Conservation (phyloP, 2,329 filamentous ascomycete genomes). For the Didymella pomorum region DNA sequence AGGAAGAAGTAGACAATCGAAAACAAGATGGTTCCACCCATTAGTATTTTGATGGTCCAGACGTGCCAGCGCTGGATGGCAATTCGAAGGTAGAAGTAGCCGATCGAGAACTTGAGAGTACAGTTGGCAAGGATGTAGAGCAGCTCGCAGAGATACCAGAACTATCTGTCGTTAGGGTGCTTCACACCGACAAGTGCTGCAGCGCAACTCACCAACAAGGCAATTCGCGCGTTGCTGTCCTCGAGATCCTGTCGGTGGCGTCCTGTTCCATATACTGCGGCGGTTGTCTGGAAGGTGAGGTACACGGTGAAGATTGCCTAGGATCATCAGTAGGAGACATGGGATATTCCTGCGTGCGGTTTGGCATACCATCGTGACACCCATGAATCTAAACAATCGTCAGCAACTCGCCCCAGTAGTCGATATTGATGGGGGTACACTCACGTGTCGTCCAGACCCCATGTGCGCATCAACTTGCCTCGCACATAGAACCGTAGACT, state of each 20-base stretch:
- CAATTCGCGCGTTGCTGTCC: conserved; percentile 39
- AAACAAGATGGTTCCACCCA: conserved; percentile 56
- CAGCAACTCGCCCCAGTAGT: background rate
- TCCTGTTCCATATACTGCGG: conserved; percentile 52
- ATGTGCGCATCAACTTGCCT: conserved; percentile 42
- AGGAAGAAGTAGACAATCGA: conserved; percentile 61
- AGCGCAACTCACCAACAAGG: conserved; percentile 35
- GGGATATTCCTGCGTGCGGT: background rate
- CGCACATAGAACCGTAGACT: conserved; percentile 49
- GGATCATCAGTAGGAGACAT: background rate
- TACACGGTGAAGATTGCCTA: conserved; percentile 53
- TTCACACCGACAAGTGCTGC: background rate
- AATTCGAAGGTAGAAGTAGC: conserved; percentile 62
- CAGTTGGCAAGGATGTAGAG: conserved; percentile 60
- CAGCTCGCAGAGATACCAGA: conserved; percentile 66
- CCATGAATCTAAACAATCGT: conserved; percentile 40
- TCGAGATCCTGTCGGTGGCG: conserved; percentile 47
- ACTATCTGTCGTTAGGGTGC: conserved; percentile 33
- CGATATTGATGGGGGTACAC: background rate
- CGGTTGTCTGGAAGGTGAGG: conserved; percentile 50
- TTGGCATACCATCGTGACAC: conserved; percentile 44
- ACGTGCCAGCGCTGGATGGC: conserved; percentile 57
- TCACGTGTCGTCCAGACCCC: conserved; percentile 49
- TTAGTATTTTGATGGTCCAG: conserved; percentile 57
- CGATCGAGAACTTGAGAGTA: conserved; percentile 61